Percentiles rank a stretch among this genome's conserved stretches.
phyloP scores from a whole-genome alignment of 495 filamentous ascomycete species.

The Aspergillus taichungensis region DNA sequence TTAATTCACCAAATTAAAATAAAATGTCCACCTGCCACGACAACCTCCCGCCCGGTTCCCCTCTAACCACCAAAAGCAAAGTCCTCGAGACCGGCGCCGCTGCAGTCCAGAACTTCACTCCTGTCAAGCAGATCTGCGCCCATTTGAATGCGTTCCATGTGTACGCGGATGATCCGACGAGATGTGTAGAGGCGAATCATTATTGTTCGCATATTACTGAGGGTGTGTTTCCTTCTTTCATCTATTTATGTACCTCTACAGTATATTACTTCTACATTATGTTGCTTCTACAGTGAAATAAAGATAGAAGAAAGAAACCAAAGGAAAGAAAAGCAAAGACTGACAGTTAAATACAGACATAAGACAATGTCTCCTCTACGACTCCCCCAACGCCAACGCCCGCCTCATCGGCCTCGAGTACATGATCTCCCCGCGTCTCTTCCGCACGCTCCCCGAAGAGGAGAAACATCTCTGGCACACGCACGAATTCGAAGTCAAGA shows the following conservation, averaged over 20 bases:
- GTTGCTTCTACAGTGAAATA: neutral
- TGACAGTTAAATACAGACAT: conserved; percentile 42
- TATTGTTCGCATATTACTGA: conserved; percentile 77
- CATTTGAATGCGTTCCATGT: conserved; percentile 82
- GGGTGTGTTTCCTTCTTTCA: conserved; percentile 21
- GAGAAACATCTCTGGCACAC: conserved; percentile 74
- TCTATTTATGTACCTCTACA: too few relatives aligned
- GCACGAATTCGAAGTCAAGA: conserved; percentile 82
- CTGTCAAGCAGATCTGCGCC: conserved; percentile 69
- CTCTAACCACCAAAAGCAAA: conserved; percentile 45
- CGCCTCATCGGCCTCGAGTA: conserved; percentile 84
- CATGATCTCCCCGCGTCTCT: conserved; percentile 73
- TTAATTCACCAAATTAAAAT: neutral
- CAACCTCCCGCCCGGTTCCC: conserved; percentile 36
- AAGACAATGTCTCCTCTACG: conserved; percentile 83
- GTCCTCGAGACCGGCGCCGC: conserved; percentile 59
- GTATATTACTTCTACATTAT: too few relatives aligned
- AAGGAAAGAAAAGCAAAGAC: too few relatives aligned
- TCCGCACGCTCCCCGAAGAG: conserved; percentile 48
- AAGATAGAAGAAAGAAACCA: neutral
- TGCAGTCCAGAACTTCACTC: conserved; percentile 58
- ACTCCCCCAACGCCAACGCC: conserved; percentile 53
- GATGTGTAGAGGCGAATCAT: conserved; percentile 71
- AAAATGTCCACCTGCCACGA: conserved; percentile 13
- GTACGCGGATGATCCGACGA: conserved; percentile 59